A percentile compares a stretch with the other conserved stretches of the same genome.
Evolutionary conservation across 2,329 filamentous ascomycete species (phyloP).

Genomic region (Botrytis elliptica): DNA sequence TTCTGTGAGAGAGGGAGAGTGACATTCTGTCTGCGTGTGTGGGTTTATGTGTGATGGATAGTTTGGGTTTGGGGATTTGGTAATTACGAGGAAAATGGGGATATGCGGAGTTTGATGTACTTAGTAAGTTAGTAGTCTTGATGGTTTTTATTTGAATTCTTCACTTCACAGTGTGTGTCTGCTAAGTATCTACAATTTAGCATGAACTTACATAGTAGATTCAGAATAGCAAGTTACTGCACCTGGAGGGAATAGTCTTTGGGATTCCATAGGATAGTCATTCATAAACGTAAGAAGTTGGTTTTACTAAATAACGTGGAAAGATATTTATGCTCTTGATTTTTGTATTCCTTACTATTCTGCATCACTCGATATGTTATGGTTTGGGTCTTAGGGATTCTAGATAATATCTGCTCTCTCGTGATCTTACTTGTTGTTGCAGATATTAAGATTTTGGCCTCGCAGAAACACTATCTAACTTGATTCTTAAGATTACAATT

Average conservation of each 20-base stretch:
- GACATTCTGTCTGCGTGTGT: not conserved
- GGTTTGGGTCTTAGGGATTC: not conserved
- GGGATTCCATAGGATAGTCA: not conserved
- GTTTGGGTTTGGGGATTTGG: not conserved
- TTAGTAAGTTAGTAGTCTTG: not conserved
- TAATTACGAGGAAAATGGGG: not conserved
- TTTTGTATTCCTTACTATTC: not conserved
- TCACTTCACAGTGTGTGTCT: not conserved
- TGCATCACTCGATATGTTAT: not conserved
- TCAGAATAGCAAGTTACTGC: not conserved
- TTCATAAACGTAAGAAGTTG: not conserved
- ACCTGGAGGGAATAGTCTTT: not conserved
- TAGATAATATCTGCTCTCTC: not conserved
- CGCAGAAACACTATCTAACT: not conserved
- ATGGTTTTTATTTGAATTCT: not conserved
- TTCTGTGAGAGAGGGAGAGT: not conserved
- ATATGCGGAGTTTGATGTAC: not conserved
- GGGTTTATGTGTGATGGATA: not conserved
- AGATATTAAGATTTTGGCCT: not conserved
- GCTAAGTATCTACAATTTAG: not conserved
- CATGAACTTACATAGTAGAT: no score
- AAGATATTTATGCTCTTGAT: not conserved
- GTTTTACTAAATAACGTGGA: not conserved
- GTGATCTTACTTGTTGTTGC: not conserved
- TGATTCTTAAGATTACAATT: no score